Conservation (phyloP, 73 alveolate species). For the Blepharisma stoltei region DNA sequence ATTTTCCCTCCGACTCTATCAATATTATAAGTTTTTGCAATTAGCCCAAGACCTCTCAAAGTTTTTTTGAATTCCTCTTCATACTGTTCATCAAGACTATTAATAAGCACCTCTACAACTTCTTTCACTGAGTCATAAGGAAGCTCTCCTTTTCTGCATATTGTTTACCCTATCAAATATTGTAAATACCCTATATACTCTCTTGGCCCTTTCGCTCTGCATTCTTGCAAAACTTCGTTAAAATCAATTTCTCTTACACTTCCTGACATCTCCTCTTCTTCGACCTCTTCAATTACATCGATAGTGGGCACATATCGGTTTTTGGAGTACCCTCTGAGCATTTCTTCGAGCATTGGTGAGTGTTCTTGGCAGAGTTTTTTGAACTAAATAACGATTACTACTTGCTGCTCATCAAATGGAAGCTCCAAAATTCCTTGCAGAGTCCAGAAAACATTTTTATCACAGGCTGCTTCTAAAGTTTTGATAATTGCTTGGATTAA, state of each 20-base stretch:
- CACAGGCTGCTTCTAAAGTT: slow-evolving; percentile 16
- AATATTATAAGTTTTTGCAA: not conserved
- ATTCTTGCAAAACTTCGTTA: not conserved
- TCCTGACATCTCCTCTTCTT: slow-evolving; percentile 24
- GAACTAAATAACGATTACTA: slow-evolving; percentile 2
- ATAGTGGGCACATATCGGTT: not conserved
- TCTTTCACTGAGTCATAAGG: not conserved
- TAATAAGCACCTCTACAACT: not conserved
- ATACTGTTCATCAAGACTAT: not conserved
- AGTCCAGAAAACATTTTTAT: slow-evolving; percentile 26
- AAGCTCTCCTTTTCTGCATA: slow-evolving; percentile 4
- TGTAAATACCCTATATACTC: not conserved
- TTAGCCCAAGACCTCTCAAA: not conserved
- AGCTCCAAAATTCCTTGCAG: slow-evolving; percentile 7
- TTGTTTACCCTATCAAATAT: not conserved
- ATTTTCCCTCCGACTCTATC: slow-evolving; percentile 15
- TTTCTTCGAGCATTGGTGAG: not conserved
- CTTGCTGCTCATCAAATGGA: slow-evolving; percentile 25
- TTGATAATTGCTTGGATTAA: not conserved
- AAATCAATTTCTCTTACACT: not conserved
- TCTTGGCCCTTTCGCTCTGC: not conserved
- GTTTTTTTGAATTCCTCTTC: slow-evolving; percentile 16
- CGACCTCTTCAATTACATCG: slow-evolving; percentile 27
- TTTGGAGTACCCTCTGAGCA: slow-evolving; percentile 17
- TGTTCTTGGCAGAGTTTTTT: slow-evolving; percentile 8